Conservation (phyloP, 148 eudicot species). For the Nepenthes gracilis region DNA sequence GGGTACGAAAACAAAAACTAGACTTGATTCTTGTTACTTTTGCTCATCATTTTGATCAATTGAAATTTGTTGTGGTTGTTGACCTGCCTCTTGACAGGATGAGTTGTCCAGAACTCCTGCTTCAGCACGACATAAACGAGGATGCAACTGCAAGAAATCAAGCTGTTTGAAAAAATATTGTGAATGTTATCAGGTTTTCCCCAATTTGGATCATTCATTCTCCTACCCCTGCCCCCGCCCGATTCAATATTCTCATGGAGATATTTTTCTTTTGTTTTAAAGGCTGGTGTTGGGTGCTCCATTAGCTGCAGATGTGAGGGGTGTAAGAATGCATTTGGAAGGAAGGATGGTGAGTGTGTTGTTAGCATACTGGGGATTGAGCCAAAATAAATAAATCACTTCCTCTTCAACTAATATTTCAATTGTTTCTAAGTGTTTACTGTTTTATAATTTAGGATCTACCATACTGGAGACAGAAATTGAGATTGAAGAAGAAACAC, state of each 20-base stretch:
- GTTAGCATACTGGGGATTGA: not conserved
- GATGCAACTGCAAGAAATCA: constrained; percentile 99
- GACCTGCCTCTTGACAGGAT: constrained; percentile 35
- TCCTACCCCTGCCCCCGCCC: no score
- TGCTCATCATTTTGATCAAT: constrained; percentile 4
- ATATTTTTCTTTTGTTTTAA: constrained; percentile 11
- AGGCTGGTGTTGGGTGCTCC: constrained; percentile 99
- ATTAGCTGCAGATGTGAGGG: constrained; percentile 90
- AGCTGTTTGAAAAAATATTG: constrained; percentile 92
- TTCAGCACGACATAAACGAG: constrained; percentile 94
- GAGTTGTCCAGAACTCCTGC: constrained; percentile 84
- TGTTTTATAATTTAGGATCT: constrained; percentile 21
- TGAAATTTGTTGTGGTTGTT: not conserved
- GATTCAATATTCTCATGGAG: constrained; percentile 11
- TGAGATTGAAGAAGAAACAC: constrained; percentile 53
- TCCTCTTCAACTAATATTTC: no score
- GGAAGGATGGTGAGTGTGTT: constrained; percentile 65
- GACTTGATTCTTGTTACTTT: constrained; percentile 1
- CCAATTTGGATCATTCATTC: not conserved
- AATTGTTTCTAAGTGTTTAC: no score
- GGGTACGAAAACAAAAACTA: constrained; percentile 26
- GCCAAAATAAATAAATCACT: no score
- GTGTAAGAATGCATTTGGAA: constrained; percentile 85
- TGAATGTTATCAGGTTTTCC: constrained; percentile 91
- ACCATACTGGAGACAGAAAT: constrained; percentile 27